Conservation (phyloP, 2,329 filamentous ascomycete genomes). For the Phaeosphaeriaceae sp. region DNA sequence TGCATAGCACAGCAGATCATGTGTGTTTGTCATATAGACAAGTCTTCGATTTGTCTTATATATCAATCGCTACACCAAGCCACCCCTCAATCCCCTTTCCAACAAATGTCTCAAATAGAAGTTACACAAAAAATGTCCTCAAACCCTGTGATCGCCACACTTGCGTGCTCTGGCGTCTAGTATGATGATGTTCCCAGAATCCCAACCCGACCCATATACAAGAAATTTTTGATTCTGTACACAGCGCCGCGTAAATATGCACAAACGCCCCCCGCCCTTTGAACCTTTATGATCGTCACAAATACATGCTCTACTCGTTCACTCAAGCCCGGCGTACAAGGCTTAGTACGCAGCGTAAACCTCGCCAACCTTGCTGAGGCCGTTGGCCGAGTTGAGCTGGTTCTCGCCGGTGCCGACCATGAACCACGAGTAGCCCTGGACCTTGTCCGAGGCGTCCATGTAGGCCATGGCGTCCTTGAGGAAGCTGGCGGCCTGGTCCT, state of each 20-base stretch:
- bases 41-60: not conserved
- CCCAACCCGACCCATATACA: constrained; percentile 5
- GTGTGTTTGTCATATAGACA: not conserved
- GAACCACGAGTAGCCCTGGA: constrained; percentile 49
- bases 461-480: constrained; percentile 43
- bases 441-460: constrained; percentile 38
- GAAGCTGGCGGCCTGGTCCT: constrained; percentile 41
- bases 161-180: constrained; percentile 2
- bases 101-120: constrained; percentile 7
- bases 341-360: constrained; percentile 26
- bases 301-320: not conserved
- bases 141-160: constrained; percentile 2
- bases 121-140: constrained; percentile 12
- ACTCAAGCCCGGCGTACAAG: not conserved
- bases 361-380: constrained; percentile 31
- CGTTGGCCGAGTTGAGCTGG: constrained; percentile 35
- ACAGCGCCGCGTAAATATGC: constrained; percentile 6
- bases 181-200: not conserved
- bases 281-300: not conserved
- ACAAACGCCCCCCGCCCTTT: constrained; percentile 6
- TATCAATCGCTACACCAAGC: constrained; percentile 19
- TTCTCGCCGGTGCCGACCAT: constrained; percentile 42
- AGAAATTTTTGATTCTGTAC: constrained; percentile 3
- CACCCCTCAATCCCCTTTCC: constrained; percentile 6
- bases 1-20: not conserved